A percentile compares a stretch with the other conserved stretches of the same genome.
Conservation (phyloP, 768 basidiomycete species). For the Hydnomerulius pinastri region DNA sequence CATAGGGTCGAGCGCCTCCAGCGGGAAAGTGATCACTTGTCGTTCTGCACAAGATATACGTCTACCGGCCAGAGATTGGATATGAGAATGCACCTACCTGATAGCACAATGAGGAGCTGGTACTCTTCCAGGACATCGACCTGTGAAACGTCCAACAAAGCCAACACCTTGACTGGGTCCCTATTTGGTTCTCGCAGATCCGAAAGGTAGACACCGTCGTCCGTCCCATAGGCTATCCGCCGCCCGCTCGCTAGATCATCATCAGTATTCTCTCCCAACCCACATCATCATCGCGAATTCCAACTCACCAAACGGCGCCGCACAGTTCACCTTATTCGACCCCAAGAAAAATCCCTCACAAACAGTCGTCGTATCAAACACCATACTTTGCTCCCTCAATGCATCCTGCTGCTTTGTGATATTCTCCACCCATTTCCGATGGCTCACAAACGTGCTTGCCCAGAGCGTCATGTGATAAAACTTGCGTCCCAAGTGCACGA, state of each 20-base stretch:
- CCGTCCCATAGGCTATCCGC: constrained; percentile 93
- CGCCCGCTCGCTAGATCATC: constrained; percentile 66
- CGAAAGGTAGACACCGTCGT: constrained; percentile 95
- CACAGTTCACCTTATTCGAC: constrained; percentile 88
- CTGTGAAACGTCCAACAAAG: constrained; percentile 86
- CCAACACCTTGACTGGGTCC: constrained; percentile 89
- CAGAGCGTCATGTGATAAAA: constrained; percentile 90
- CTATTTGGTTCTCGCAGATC: constrained; percentile 75
- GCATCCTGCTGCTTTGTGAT: constrained; percentile 88
- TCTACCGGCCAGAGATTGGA: not conserved
- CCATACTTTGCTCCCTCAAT: constrained; percentile 79
- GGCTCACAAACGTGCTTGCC: constrained; percentile 80
- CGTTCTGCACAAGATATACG: constrained; percentile 60
- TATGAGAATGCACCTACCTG: constrained; percentile 55
- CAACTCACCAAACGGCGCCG: constrained; percentile 80
- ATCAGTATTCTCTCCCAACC: not conserved
- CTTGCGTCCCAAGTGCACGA: constrained; percentile 91
- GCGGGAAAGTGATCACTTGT: constrained; percentile 92
- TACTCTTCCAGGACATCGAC: constrained; percentile 97
- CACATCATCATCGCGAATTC: not conserved
- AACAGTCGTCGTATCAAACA: constrained; percentile 84
- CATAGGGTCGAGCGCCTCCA: constrained; percentile 87
- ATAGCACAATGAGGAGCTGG: constrained; percentile 94
- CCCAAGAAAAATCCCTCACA: constrained; percentile 89
- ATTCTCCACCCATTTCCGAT: constrained; percentile 92